Evolutionary conservation across 2,329 filamentous ascomycete species (phyloP), one percentile per base, ranked within the genome.

Genomic region (Penicillium sp.): DNA sequence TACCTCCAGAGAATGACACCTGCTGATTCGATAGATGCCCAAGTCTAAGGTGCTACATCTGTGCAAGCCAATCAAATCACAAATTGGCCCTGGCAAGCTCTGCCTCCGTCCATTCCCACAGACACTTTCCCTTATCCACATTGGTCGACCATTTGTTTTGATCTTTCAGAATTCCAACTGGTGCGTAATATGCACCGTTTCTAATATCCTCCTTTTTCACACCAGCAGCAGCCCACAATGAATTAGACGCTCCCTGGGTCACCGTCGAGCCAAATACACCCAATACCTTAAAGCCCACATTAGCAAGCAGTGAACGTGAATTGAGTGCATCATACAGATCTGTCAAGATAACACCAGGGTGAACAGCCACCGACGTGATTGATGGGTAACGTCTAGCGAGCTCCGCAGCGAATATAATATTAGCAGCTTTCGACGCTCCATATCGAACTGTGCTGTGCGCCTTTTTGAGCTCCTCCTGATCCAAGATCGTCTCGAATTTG

Each of bases 371-470:
- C 19, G 71, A 68, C 7, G 64, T 72, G 14, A 68, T 54, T 1
- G 67, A 61, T 4, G 66, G 66, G 36, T 76, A 68, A 0, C 72
- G 70, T 1, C 71, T 66, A 2, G 72, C 72, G 1, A 81, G 56
- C 53, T 78, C 75, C 0, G 68, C 65, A 0, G 76, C 74, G 27
- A 74, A 76, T 5, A 79, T 62, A n/a, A 80, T 72, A 53, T 77
- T 79, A 1, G 78, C 77, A 2, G 76, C 69, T 59, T 81, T 81
- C 39, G 70, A 74, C 19, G 75, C 75, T 2, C 69, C 75, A 53
- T 80, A 80, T 58, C 65, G 57, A 27, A 52, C 38, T 65, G 70
- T 74, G 1, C 71, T 67, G 26, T 69, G 70, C 19, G 67, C 58
- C 0, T 58, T 55, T 4, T 71, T 68, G 3, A 72, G 58, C 27